A percentile compares a stretch with the other conserved stretches of the same genome.
phyloP scores from a whole-genome alignment of 192 early-diverging fungal genomes.

The Mortierella antarctica region DNA sequence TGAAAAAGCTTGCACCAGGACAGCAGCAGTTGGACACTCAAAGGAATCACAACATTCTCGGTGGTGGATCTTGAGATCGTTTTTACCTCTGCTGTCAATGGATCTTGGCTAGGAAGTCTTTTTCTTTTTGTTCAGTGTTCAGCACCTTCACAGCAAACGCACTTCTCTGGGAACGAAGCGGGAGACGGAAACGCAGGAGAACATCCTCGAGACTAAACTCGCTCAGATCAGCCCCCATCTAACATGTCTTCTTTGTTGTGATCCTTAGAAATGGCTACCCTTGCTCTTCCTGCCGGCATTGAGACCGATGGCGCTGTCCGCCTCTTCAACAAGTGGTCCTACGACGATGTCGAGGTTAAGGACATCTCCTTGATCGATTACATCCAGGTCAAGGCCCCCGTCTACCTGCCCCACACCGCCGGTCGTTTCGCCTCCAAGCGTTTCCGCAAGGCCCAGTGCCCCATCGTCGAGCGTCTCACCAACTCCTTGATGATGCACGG shows the following conservation, averaged over 20 bases:
- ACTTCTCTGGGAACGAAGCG: neutral
- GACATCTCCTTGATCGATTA: constrained; percentile 92
- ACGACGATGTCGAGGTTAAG: constrained; percentile 90
- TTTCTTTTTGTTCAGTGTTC: too few species aligned
- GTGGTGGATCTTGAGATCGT: too few species aligned
- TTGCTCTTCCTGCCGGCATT: constrained; percentile 69
- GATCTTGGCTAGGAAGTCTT: too few species aligned
- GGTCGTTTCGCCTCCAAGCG: constrained; percentile 97
- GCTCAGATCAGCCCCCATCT: neutral
- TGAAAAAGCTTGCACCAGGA: neutral
- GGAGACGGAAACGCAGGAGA: neutral
- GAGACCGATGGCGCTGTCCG: constrained; percentile 64
- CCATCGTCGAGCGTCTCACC: constrained; percentile 97
- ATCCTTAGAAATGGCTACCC: constrained; percentile 57
- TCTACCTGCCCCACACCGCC: constrained; percentile 98
- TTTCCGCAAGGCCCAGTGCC: constrained; percentile 99
- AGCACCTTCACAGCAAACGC: neutral
- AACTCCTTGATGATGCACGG: constrained; percentile 99
- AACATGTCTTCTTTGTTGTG: neutral
- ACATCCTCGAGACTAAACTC: neutral
- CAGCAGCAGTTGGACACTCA: too few species aligned
- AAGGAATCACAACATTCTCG: too few species aligned
- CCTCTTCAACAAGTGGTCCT: constrained; percentile 92
- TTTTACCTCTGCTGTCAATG: too few species aligned
- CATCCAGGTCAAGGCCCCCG: constrained; percentile 89